Conservation (phyloP, 2,329 filamentous ascomycete species). For the Penicillium aurantiogriseum region DNA sequence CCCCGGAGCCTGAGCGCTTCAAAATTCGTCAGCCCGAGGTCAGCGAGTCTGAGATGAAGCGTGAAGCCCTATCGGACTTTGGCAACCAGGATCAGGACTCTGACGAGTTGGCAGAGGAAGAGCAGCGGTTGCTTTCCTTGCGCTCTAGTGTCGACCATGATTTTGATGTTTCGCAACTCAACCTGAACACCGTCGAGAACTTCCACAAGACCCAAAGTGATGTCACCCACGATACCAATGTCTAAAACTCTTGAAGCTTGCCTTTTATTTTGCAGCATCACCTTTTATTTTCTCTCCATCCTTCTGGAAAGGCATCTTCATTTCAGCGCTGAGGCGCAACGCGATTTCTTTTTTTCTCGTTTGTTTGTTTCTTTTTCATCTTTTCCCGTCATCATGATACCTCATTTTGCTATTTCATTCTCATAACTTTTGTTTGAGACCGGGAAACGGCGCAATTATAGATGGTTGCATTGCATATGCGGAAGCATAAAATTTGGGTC, state of each 20-base stretch:
- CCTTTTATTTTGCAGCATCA: neutral
- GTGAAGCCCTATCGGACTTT: slow-evolving; percentile 25
- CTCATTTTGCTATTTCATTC: slow-evolving; percentile 16
- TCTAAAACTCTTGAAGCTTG: slow-evolving; percentile 6
- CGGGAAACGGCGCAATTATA: slow-evolving; percentile 37
- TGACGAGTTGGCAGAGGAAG: slow-evolving; percentile 31
- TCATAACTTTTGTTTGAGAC: slow-evolving; percentile 19
- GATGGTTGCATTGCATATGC: slow-evolving; percentile 37
- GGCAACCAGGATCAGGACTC: slow-evolving; percentile 24
- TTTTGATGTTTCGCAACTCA: slow-evolving; percentile 29
- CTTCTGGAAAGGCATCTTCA: slow-evolving; percentile 19
- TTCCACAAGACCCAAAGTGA: slow-evolving; percentile 12
- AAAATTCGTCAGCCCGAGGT: slow-evolving; percentile 34
- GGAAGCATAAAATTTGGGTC: slow-evolving; percentile 30
- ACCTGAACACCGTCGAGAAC: slow-evolving; percentile 20
- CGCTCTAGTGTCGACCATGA: slow-evolving; percentile 38
- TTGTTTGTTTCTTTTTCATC: slow-evolving; percentile 6
- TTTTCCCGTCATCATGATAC: slow-evolving; percentile 22
- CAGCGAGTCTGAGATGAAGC: slow-evolving; percentile 30
- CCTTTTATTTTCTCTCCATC: slow-evolving; percentile 3
- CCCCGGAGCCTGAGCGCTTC: slow-evolving; percentile 40
- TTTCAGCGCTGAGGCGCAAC: slow-evolving; percentile 8
- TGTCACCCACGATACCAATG: slow-evolving; percentile 5
- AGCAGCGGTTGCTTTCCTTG: slow-evolving; percentile 37
- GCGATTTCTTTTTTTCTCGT: slow-evolving; percentile 3